A percentile compares a stretch with the other conserved stretches of the same genome.
Conservation (phyloP, 805 yeast species). For the Yarrowia keelungensis region DNA sequence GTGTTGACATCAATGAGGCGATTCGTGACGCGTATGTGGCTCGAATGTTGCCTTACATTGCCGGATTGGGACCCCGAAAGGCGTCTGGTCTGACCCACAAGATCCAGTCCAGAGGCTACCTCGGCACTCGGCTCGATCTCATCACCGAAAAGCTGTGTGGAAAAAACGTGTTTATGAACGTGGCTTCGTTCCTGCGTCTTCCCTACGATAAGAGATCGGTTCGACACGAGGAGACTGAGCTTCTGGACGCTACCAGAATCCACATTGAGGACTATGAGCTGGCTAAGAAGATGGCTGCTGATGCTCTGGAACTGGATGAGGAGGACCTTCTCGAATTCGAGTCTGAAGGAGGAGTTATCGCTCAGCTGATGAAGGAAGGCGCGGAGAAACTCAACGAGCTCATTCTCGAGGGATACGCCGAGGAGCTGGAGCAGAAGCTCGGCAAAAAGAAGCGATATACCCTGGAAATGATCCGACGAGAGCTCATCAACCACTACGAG, state of each 20-base stretch:
- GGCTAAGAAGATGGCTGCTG: slow-evolving; percentile 97
- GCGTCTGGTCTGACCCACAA: slow-evolving; percentile 85
- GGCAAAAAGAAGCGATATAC: slow-evolving; percentile 75
- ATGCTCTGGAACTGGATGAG: slow-evolving; percentile 94
- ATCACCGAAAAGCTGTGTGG: slow-evolving; percentile 81
- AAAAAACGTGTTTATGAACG: slow-evolving; percentile 84
- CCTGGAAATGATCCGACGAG: slow-evolving; percentile 82
- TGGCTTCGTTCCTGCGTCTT: slow-evolving; percentile 86
- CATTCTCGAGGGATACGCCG: slow-evolving; percentile 89
- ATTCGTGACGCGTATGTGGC: slow-evolving; percentile 77
- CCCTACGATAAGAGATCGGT: slow-evolving; percentile 68
- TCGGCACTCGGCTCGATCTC: slow-evolving; percentile 76
- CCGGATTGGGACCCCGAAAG: slow-evolving; percentile 96
- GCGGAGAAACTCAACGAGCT: slow-evolving; percentile 84
- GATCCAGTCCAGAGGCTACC: slow-evolving; percentile 72
- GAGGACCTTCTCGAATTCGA: slow-evolving; percentile 85
- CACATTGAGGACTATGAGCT: slow-evolving; percentile 98
- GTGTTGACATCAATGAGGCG: slow-evolving; percentile 92
- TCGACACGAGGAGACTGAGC: slow-evolving; percentile 64
- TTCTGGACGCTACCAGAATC: slow-evolving; percentile 91
- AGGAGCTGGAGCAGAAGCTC: slow-evolving; percentile 72
- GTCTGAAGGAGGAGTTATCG: slow-evolving; percentile 81
- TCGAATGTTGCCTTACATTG: slow-evolving; percentile 72
- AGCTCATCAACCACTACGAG: slow-evolving; percentile 83
- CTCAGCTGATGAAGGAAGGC: slow-evolving; percentile 71